Evolutionary conservation across 495 filamentous ascomycete species (phyloP).

Genomic region (Hypoxylon perforatum): DNA sequence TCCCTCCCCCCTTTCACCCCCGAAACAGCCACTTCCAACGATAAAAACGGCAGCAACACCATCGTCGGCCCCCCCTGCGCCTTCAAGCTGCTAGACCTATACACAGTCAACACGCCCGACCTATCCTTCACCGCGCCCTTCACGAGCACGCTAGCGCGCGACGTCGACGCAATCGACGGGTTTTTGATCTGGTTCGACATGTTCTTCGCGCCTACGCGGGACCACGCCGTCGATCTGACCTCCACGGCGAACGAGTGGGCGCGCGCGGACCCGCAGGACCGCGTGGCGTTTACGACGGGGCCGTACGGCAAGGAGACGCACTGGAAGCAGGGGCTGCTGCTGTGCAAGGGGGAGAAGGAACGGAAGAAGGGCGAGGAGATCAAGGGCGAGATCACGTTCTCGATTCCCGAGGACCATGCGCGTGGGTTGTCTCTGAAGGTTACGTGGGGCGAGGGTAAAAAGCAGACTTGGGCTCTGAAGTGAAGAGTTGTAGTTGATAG

Average conservation of each 20-base stretch:
- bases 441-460: conserved; percentile 54
- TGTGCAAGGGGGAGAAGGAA: conserved; percentile 50
- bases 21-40: background rate
- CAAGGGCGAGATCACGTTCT: conserved; percentile 58
- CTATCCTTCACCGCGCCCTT: conserved; percentile 81
- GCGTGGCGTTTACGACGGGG: conserved; percentile 79
- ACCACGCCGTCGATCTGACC: conserved; percentile 11
- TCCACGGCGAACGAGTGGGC: conserved; percentile 18
- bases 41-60: conserved; percentile 60
- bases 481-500: conserved; percentile 16
- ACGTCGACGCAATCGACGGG: conserved; percentile 73
- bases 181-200: conserved; percentile 85
- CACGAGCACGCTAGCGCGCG: conserved; percentile 54
- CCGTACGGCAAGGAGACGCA: conserved; percentile 82
- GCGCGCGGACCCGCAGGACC: conserved; percentile 52
- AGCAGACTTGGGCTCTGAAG: conserved; percentile 57
- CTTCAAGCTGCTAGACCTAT: conserved; percentile 81
- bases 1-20: conserved; percentile 3
- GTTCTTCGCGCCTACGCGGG: conserved; percentile 68
- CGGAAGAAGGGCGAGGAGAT: conserved; percentile 50
- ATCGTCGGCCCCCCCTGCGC: conserved; percentile 81
- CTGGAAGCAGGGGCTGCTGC: conserved; percentile 83
- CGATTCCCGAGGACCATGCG: conserved; percentile 58
- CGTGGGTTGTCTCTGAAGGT: conserved; percentile 59
- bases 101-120: conserved; percentile 77